Conservation (phyloP, 2,329 filamentous ascomycete species). For the Alternaria tenuissima region DNA sequence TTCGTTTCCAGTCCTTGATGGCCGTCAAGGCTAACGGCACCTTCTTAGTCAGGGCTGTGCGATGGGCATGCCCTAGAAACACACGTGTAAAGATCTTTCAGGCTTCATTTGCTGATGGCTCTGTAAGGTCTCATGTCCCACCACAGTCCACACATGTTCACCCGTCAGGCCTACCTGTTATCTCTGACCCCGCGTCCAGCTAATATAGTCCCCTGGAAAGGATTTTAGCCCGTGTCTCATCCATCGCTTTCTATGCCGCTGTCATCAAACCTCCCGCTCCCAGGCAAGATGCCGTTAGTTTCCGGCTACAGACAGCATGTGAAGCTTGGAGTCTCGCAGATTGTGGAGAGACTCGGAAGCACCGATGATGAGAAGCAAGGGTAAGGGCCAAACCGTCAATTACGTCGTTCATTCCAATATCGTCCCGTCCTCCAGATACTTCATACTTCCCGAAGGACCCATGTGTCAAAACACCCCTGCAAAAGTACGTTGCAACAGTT, state of each 20-base stretch:
- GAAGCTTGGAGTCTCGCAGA: conserved; percentile 3
- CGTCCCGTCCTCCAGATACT: conserved; percentile 12
- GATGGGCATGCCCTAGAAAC: neutral
- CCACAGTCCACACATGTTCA: conserved; percentile 1
- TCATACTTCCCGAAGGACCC: conserved; percentile 5
- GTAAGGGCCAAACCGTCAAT: neutral
- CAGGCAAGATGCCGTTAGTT: conserved; percentile 11
- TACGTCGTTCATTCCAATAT: neutral
- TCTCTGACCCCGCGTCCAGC: conserved; percentile 27
- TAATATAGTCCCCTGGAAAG: conserved; percentile 10
- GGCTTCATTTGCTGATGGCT: neutral
- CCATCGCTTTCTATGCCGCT: conserved; percentile 13
- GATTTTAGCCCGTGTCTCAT: conserved; percentile 5
- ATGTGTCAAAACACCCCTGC: conserved; percentile 7
- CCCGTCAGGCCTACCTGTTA: conserved; percentile 3
- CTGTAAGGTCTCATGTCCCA: neutral
- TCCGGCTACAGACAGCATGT: conserved; percentile 15
- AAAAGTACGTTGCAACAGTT: conserved; percentile 14
- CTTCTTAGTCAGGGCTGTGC: neutral
- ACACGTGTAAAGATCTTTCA: neutral
- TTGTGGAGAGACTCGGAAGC: conserved; percentile 11
- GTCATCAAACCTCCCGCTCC: conserved; percentile 14
- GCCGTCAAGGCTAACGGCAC: neutral
- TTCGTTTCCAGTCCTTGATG: neutral
- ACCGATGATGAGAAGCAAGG: conserved; percentile 14